Evolutionary conservation across 805 yeast genomes (phyloP), one percentile per base, ranked within the genome.

Genomic region (Sugiyamaella floridensis): DNA sequence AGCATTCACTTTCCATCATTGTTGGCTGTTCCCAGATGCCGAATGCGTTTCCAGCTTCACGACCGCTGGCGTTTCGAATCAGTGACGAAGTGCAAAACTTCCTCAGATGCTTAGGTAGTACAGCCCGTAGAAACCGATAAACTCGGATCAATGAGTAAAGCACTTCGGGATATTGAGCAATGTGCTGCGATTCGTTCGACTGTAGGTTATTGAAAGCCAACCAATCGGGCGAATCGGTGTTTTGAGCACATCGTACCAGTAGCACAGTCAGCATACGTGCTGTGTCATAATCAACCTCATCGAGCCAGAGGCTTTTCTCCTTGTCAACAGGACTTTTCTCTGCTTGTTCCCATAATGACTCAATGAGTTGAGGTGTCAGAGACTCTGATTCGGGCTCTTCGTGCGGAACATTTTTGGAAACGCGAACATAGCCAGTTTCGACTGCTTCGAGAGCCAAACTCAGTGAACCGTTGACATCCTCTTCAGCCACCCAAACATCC

Each of bases 1-100:
- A 71, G 57, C 76, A 81, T 54, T 79, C 85, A 10, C 66, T 59
- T 1, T 70, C 70, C 2, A 63, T 67, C 6, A 58, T 66, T 1
- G 68, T 57, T 14, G 71, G 65, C 6, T 60, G 64, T 47, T 82
- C 79, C 85, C 87, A 81, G 19, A 82, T 79, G 1, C 88, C 88
- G 65, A 83, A 83, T 0, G 87, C 83, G 61, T 83, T 83, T 14
- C 85, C 83, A 48, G 81, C 76, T 57, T 82, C 84, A 41, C 76
- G 68, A 1, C 87, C 88, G 47, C 79, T 67, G 2, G 79, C 73
- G 14, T 68, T 66, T 45, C 86, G 68, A 15, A 82, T 64, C 4
- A 55, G 55, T 1, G 64, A 65, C 1, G 76, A 63, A 2, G 75
- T 71, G 12, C 82, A 64, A 40, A 70, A 72, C 28, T 75, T 58